Conservation (phyloP, 192 early-diverging fungal species). For the Coemansia sp. region DNA sequence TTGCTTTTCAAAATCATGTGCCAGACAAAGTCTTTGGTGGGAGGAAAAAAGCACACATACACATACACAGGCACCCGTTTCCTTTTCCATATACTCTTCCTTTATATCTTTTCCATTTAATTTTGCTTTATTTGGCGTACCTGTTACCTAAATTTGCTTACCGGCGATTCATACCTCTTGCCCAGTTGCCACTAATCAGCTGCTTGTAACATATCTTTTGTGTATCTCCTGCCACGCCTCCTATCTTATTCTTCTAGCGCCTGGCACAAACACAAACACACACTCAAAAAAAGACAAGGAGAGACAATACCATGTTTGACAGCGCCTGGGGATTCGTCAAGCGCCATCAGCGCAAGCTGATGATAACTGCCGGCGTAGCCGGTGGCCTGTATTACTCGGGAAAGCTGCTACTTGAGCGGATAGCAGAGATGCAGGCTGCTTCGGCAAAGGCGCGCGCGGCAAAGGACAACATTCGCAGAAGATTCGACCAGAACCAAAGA, state of each 20-base stretch:
- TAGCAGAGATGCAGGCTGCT: slow-evolving; percentile 69
- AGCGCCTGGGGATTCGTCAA: slow-evolving; percentile 61
- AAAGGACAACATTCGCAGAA: slow-evolving; percentile 68
- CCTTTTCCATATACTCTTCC: too few species aligned
- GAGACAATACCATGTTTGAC: slow-evolving; percentile 34
- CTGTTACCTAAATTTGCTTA: neutral
- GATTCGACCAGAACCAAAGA: slow-evolving; percentile 92
- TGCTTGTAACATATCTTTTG: neutral
- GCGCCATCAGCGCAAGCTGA: slow-evolving; percentile 62
- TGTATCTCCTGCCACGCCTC: neutral
- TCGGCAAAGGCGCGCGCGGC: slow-evolving; percentile 60
- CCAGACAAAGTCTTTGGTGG: too few species aligned
- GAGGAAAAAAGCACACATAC: too few species aligned
- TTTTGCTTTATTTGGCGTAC: too few species aligned
- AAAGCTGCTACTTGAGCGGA: slow-evolving; percentile 68
- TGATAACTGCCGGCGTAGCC: slow-evolving; percentile 64
- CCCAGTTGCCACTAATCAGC: neutral
- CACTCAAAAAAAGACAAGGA: neutral
- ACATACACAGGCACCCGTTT: too few species aligned
- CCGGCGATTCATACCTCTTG: neutral
- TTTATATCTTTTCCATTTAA: too few species aligned
- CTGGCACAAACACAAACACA: too few species aligned
- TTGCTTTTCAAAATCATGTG: too few species aligned
- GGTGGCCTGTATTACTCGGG: slow-evolving; percentile 71
- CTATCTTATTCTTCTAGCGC: neutral